These are phyloP conservation scores for Tillandsia leiboldiana DNA, from an alignment of 176 grass and related monocot genomes.

Conservation along the genomic window DNA sequence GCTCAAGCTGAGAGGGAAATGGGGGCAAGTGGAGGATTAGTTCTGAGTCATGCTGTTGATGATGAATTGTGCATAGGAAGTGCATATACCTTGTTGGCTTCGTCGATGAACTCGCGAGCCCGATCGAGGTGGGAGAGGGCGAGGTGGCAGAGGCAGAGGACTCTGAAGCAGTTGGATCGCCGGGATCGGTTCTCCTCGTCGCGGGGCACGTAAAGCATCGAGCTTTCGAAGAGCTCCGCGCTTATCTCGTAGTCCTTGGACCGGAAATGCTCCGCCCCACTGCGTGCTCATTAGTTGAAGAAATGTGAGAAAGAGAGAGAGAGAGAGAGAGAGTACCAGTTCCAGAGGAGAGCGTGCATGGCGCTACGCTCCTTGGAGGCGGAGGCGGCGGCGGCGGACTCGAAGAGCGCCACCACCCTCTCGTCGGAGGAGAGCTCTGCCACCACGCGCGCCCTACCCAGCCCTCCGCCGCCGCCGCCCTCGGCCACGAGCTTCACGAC, in stretches of 20 bases:
- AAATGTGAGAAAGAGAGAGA: conserved; percentile 16
- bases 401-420: conserved; percentile 59
- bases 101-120: conserved; percentile 74
- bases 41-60: neutral
- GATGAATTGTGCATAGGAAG: neutral
- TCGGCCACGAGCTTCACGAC: conserved; percentile 56
- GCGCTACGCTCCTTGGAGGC: conserved; percentile 37
- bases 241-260: conserved; percentile 50
- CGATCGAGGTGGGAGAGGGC: conserved; percentile 53
- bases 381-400: conserved; percentile 23
- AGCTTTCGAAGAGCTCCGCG: conserved; percentile 77
- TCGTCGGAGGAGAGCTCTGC: conserved; percentile 72
- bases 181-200: conserved; percentile 66
- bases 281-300: conserved; percentile 28
- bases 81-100: conserved; percentile 57
- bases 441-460: conserved; percentile 34
- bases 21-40: neutral
- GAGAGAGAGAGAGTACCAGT: conserved; percentile 38
- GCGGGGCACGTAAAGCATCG: conserved; percentile 73
- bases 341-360: conserved; percentile 91
- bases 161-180: conserved; percentile 69
- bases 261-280: conserved; percentile 68
- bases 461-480: conserved; percentile 23
- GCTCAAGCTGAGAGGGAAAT: conserved; percentile 57
- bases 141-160: conserved; percentile 69